Percentiles rank a stretch among this genome's conserved stretches.
phyloP scores from a whole-genome alignment of 805 yeast genomes.

The Jamesozyma lodderae region DNA sequence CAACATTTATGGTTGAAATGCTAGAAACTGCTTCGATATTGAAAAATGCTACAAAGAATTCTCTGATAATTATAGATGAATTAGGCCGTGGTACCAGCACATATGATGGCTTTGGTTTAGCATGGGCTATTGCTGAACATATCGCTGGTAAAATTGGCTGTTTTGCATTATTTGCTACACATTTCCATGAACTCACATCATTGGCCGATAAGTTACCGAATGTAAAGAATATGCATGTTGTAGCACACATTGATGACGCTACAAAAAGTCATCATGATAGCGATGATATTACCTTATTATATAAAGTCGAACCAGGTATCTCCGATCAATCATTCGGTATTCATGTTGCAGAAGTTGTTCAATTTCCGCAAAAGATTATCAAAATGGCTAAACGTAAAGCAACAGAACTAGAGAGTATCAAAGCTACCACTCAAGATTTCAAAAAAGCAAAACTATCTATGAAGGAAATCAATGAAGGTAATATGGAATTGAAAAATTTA shows the following conservation, averaged over 20 bases:
- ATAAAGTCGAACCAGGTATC: slow-evolving; percentile 93
- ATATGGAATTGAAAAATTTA: slow-evolving; percentile 38
- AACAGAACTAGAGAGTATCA: slow-evolving; percentile 64
- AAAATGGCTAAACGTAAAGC: slow-evolving; percentile 95
- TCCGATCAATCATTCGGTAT: slow-evolving; percentile 95
- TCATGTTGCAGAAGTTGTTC: slow-evolving; percentile 93
- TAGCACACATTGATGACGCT: slow-evolving; percentile 69
- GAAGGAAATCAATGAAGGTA: slow-evolving; percentile 44
- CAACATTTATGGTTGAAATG: slow-evolving; percentile 98
- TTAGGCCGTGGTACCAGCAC: slow-evolving; percentile 76
- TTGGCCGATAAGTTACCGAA: slow-evolving; percentile 52
- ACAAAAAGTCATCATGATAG: slow-evolving; percentile 25
- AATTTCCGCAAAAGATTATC: slow-evolving; percentile 83
- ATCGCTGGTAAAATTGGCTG: slow-evolving; percentile 63
- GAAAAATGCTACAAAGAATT: slow-evolving; percentile 73
- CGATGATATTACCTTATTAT: slow-evolving; percentile 75
- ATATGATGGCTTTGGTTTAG: slow-evolving; percentile 95
- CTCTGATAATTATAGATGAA: slow-evolving; percentile 89
- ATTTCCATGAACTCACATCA: slow-evolving; percentile 90
- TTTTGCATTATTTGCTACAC: slow-evolving; percentile 90
- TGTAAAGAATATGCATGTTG: slow-evolving; percentile 82
- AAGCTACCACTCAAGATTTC: slow-evolving; percentile 33
- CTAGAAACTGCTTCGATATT: slow-evolving; percentile 89
- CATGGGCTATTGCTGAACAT: slow-evolving; percentile 91
- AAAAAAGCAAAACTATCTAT: slow-evolving; percentile 43